phyloP scores from a whole-genome alignment of 805 yeast genomes.

The Jamesozyma gamospora region DNA sequence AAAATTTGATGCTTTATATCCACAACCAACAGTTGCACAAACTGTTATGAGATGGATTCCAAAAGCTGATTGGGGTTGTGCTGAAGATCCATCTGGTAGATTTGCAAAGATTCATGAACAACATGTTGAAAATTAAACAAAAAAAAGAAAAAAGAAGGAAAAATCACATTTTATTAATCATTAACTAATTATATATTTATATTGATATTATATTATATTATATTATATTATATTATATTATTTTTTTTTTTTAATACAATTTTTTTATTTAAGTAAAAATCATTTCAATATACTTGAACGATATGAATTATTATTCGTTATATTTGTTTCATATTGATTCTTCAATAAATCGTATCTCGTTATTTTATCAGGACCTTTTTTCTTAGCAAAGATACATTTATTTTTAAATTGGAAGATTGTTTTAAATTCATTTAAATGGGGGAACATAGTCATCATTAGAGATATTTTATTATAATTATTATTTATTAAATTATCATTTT shows the following conservation, averaged over 20 bases:
- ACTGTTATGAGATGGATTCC: slow-evolving; percentile 99
- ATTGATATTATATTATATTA: neutral
- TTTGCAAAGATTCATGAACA: slow-evolving; percentile 83
- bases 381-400: neutral
- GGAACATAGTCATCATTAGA: too few species aligned
- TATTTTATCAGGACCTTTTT: slow-evolving; percentile 1
- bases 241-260: too few species aligned
- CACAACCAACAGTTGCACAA: slow-evolving; percentile 81
- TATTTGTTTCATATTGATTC: neutral
- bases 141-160: too few species aligned
- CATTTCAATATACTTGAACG: too few species aligned
- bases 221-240: neutral
- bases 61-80: slow-evolving; percentile 99
- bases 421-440: too few species aligned
- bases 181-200: neutral
- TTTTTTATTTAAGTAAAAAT: too few species aligned
- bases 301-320: too few species aligned
- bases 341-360: slow-evolving; percentile 2
- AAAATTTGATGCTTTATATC: slow-evolving; percentile 89
- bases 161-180: neutral
- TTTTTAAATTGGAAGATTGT: neutral
- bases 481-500: too few species aligned
- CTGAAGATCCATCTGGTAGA: slow-evolving; percentile 97
- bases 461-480: too few species aligned
- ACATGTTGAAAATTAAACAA: slow-evolving; percentile 35